Evolutionary conservation across 345 rosid genomes (phyloP), one percentile per base, ranked within the genome.

Genomic region (Fremontodendron californicum): DNA sequence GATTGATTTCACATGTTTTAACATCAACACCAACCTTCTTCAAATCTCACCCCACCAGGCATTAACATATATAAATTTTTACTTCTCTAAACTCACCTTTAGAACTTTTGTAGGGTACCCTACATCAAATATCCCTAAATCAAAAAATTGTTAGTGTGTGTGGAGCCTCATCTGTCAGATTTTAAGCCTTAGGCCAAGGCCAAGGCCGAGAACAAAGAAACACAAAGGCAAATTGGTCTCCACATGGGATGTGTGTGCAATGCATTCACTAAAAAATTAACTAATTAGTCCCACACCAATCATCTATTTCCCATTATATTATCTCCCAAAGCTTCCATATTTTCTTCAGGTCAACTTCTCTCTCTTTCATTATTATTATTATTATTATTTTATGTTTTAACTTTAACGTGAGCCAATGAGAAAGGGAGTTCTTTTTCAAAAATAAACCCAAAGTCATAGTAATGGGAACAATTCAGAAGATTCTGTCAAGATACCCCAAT

Each of bases 161-260:
- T 29, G 75, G 19, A 15, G 29, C 29, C 60, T 55, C 60, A 8
- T 9, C 60, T 6, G 11, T 9, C 23, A 6, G 7, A n/a, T 1
- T 19, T n/a, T 0, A n/a, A 27, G 33, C 10, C 64, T 18, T 1
- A 18, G 16, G 72, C 29, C 29, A n/a, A n/a, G n/a, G n/a, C n/a
- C n/a, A n/a, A n/a, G n/a, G n/a, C n/a, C n/a, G n/a, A n/a, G n/a
- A n/a, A n/a, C n/a, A 9, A 79, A 66, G 83, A 72, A 76, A 70
- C 89, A 81, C 15, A 25, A 63, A 63, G 79, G 65, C 79, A n/a
- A 57, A 79, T 68, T 83, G 89, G 89, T 80, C 84, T 83, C 88
- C 85, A 80, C 85, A 60, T 78, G 85, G 86, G 83, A 78, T 67
- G 81, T n/a, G n/a, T n/a, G n/a, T n/a, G n/a, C n/a, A n/a, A n/a